Percentiles rank a stretch among this genome's conserved stretches.
Evolutionary conservation across 371 early-diverging fungal genomes (phyloP).

Genomic region (Quaeritorhiza haematococci): DNA sequence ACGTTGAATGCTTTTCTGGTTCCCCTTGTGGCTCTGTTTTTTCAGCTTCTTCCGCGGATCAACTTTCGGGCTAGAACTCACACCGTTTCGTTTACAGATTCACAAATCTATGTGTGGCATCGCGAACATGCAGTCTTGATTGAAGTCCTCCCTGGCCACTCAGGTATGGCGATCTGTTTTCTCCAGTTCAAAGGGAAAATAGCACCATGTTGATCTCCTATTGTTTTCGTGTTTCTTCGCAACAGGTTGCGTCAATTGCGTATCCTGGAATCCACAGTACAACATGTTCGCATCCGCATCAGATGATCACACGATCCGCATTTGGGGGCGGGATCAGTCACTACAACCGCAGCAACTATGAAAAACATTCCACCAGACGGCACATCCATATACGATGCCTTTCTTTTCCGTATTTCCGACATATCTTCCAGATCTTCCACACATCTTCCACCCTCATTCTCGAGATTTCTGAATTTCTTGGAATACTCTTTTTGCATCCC

Average conservation of each 20-base stretch:
- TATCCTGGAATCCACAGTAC: constrained; percentile 73
- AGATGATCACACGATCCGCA: constrained; percentile 88
- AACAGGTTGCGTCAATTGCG: constrained; percentile 69
- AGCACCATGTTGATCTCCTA: background rate
- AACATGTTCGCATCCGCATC: constrained; percentile 85
- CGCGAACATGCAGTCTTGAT: constrained; percentile 69
- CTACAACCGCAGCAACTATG: too few relatives aligned
- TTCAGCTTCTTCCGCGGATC: background rate
- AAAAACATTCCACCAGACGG: too few relatives aligned
- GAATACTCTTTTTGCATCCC: too few relatives aligned
- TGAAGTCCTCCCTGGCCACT: constrained; percentile 76
- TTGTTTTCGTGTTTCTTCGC: background rate
- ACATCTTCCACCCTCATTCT: too few relatives aligned
- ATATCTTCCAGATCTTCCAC: too few relatives aligned
- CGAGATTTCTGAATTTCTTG: too few relatives aligned
- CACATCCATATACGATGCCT: too few relatives aligned
- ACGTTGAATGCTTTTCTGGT: background rate
- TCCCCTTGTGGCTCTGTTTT: too few relatives aligned
- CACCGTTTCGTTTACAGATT: constrained; percentile 42
- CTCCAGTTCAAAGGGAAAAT: too few relatives aligned
- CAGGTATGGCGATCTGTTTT: constrained; percentile 23
- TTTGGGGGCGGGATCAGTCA: too few relatives aligned
- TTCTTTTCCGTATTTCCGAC: too few relatives aligned
- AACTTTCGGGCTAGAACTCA: background rate
- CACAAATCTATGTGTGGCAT: constrained; percentile 85